Conservation (phyloP, 371 early-diverging fungal species). For the Lichtheimia ornata region DNA sequence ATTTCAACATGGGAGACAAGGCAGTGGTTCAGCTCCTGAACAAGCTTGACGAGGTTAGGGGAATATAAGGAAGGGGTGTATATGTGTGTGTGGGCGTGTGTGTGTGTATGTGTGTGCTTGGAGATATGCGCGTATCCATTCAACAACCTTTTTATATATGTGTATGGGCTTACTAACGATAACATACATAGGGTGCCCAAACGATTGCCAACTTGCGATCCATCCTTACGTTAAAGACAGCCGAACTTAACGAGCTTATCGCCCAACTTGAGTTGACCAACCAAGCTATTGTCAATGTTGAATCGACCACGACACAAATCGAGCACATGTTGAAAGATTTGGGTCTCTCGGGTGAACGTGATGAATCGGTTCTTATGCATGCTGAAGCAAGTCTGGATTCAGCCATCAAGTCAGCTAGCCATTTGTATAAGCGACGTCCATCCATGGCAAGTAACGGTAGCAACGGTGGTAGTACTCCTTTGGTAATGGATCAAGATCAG, state of each 20-base stretch:
- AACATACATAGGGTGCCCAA: constrained; percentile 39
- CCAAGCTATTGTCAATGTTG: constrained; percentile 47
- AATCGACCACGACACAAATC: constrained; percentile 44
- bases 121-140: too few relatives aligned
- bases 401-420: constrained; percentile 48
- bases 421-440: constrained; percentile 30
- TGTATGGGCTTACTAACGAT: neutral
- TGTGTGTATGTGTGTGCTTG: too few relatives aligned
- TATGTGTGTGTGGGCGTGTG: too few relatives aligned
- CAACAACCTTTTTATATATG: too few relatives aligned
- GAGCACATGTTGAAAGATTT: constrained; percentile 47
- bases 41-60: constrained; percentile 27
- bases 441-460: constrained; percentile 30
- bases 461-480: constrained; percentile 12
- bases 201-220: constrained; percentile 49
- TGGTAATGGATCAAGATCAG: constrained; percentile 6
- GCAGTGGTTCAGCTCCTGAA: constrained; percentile 17
- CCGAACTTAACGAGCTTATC: constrained; percentile 49
- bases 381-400: constrained; percentile 48
- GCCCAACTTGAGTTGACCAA: constrained; percentile 50
- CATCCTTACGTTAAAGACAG: constrained; percentile 49
- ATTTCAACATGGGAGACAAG: constrained; percentile 16
- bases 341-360: constrained; percentile 29
- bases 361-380: constrained; percentile 29
- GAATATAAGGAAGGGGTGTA: neutral